Conservation (phyloP, 345 rosid genomes). For the Citrus hindsii region DNA sequence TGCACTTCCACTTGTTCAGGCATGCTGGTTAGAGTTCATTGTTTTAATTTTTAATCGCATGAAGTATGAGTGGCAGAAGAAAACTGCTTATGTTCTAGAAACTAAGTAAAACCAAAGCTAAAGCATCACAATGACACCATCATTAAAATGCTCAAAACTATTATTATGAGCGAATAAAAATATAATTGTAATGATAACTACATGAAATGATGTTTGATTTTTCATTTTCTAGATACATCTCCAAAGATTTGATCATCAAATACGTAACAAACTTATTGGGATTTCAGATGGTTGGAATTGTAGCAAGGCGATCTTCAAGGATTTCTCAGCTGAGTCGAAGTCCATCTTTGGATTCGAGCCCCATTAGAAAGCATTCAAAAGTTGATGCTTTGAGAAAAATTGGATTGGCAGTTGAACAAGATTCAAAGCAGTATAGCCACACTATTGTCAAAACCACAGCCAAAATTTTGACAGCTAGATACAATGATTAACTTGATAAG, state of each 20-base stretch:
- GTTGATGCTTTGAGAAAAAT: background rate
- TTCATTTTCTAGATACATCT: background rate
- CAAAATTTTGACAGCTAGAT: background rate
- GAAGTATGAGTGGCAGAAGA: background rate
- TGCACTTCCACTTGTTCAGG: background rate
- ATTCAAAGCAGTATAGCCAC: background rate
- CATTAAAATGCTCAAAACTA: background rate
- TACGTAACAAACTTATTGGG: background rate
- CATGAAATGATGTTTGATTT: background rate
- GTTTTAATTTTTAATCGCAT: background rate
- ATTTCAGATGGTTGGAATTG: background rate
- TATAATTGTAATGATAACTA: background rate
- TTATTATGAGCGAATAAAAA: background rate
- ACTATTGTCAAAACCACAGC: background rate
- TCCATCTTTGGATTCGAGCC: background rate
- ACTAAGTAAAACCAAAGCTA: background rate
- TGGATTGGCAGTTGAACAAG: background rate
- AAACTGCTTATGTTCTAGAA: background rate
- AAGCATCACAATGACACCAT: background rate
- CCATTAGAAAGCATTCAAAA: background rate
- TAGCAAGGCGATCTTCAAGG: background rate
- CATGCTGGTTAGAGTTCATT: background rate
- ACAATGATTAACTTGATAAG: background rate
- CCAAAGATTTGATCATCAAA: background rate
- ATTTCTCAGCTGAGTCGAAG: background rate